phyloP scores from a whole-genome alignment of 2,329 filamentous ascomycete genomes.

The Graphilbum sp. region DNA sequence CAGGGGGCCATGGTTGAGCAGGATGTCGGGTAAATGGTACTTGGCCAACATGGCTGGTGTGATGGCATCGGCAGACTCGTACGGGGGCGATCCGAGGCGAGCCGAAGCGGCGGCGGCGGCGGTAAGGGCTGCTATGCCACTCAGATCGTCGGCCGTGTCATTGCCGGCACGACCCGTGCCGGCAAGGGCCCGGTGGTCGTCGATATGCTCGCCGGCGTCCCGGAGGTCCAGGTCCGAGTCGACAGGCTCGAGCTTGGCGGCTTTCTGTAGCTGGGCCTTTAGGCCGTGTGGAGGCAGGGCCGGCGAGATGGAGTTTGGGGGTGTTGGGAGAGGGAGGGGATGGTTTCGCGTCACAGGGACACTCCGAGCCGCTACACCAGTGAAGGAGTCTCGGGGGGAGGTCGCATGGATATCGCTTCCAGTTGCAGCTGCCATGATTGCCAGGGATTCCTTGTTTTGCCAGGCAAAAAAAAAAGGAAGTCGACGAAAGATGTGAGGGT shows the following conservation, averaged over 20 bases:
- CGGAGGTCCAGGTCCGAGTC: conserved; percentile 82
- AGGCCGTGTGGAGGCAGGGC: conserved; percentile 67
- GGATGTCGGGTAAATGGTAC: conserved; percentile 77
- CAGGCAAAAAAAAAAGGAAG: background rate
- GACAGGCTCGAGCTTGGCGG: conserved; percentile 40
- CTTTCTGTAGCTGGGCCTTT: conserved; percentile 48
- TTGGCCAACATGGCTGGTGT: conserved; percentile 74
- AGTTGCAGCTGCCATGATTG: conserved; percentile 45
- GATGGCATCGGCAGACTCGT: conserved; percentile 67
- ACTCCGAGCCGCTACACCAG: conserved; percentile 53
- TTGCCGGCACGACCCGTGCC: background rate
- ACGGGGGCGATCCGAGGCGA: conserved; percentile 26
- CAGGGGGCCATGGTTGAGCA: conserved; percentile 76
- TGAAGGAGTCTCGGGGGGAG: conserved; percentile 52
- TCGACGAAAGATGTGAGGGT: too few species aligned
- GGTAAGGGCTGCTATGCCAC: conserved; percentile 3
- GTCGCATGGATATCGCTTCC: conserved; percentile 50
- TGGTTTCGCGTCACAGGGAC: conserved; percentile 45
- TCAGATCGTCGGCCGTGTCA: background rate
- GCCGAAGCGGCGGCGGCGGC: conserved; percentile 1
- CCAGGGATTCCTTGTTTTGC: conserved; percentile 27
- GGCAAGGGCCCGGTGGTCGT: conserved; percentile 7
- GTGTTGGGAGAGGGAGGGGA: conserved; percentile 70
- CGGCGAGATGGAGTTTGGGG: conserved; percentile 89
- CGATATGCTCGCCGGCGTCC: conserved; percentile 39